These are phyloP conservation scores for Lepidium africanum DNA, from an alignment of 345 rosid genomes.

Conservation along the genomic window DNA sequence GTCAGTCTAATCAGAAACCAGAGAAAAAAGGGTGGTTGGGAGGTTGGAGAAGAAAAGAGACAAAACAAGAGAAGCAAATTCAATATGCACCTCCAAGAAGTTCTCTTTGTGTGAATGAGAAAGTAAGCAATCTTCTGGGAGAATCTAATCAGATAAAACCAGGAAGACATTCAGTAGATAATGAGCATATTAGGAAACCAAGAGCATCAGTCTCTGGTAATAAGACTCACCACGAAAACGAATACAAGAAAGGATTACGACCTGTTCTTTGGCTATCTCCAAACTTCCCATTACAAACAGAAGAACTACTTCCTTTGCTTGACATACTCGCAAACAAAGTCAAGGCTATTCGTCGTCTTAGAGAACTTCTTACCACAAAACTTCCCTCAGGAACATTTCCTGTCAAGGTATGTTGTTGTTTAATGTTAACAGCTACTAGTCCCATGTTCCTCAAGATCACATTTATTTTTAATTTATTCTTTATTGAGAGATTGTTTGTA, in stretches of 20 bases:
- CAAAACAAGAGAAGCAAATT: slow-evolving; percentile 55
- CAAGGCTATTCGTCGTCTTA: slow-evolving; percentile 90
- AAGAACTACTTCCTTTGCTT: slow-evolving; percentile 91
- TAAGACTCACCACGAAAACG: slow-evolving; percentile 67
- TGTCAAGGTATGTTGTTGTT: slow-evolving; percentile 54
- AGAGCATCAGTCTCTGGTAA: slow-evolving; percentile 37
- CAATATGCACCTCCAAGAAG: slow-evolving; percentile 64
- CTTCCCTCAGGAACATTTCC: slow-evolving; percentile 95
- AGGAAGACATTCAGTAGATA: slow-evolving; percentile 84
- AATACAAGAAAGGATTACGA: slow-evolving; percentile 87
- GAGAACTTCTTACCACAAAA: slow-evolving; percentile 92
- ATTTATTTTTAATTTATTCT: neutral
- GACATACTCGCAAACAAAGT: slow-evolving; percentile 98
- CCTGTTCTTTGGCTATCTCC: slow-evolving; percentile 94
- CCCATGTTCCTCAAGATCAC: neutral
- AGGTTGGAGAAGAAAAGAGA: slow-evolving; percentile 81
- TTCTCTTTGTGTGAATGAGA: slow-evolving; percentile 81
- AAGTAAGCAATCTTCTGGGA: slow-evolving; percentile 68
- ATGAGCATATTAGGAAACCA: slow-evolving; percentile 47
- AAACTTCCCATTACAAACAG: slow-evolving; percentile 77
- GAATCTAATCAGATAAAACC: slow-evolving; percentile 66
- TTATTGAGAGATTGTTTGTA: neutral
- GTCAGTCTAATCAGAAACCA: slow-evolving; percentile 44
- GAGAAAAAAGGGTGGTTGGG: slow-evolving; percentile 98
- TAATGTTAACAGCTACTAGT: neutral